Conservation (phyloP, 2,329 filamentous ascomycete genomes). For the Claviceps capensis region DNA sequence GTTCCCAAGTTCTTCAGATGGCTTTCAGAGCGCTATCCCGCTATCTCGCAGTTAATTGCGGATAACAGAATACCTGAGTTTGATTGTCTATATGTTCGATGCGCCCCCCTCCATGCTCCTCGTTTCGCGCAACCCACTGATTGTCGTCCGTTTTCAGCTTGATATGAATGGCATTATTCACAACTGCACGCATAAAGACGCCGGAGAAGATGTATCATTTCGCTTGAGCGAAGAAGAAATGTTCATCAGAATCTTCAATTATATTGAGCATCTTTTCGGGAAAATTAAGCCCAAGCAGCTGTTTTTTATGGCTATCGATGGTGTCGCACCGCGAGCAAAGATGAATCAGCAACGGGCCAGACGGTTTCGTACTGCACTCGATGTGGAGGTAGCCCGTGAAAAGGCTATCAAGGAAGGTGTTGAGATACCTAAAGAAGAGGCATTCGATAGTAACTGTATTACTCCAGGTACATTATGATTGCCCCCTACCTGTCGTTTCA, state of each 20-base stretch:
- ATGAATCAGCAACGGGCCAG: constrained; percentile 98
- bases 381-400: constrained; percentile 77
- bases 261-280: constrained; percentile 95
- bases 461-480: constrained; percentile 52
- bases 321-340: constrained; percentile 92
- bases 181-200: constrained; percentile 97
- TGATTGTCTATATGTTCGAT: constrained; percentile 75
- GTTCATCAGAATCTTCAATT: constrained; percentile 99
- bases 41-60: constrained; percentile 95
- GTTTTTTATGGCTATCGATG: constrained; percentile 99
- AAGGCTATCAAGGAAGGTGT: constrained; percentile 83
- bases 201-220: constrained; percentile 71
- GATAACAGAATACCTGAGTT: constrained; percentile 99
- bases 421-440: constrained; percentile 86
- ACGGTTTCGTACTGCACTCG: constrained; percentile 86
- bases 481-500: no score
- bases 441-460: constrained; percentile 98
- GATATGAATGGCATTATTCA: constrained; percentile 99
- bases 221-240: constrained; percentile 96
- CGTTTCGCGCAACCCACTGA: constrained; percentile 8
- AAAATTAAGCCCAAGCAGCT: constrained; percentile 98
- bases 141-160: constrained; percentile 33
- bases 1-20: constrained; percentile 92
- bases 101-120: background rate
- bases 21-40: constrained; percentile 97